These are phyloP conservation scores for Loxodes magnus DNA, from an alignment of 73 alveolate species.

Conservation along the genomic window DNA sequence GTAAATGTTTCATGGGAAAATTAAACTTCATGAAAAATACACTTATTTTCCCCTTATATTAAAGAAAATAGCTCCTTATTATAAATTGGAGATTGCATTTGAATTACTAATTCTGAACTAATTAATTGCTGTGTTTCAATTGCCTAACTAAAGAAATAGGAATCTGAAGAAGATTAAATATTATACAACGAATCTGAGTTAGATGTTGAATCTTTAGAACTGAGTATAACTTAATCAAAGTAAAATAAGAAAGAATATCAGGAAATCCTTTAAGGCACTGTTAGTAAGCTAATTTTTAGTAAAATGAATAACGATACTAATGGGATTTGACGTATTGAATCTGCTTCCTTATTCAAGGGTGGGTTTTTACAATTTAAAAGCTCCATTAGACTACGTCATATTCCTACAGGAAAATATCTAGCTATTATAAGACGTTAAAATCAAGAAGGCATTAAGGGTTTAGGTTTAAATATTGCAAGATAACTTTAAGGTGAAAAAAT, in stretches of 20 bases:
- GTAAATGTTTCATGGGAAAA: neutral
- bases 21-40: neutral
- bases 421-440: conserved; percentile 3
- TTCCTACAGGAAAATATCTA: conserved; percentile 23
- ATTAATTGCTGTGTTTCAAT: no score
- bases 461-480: neutral
- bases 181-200: no score
- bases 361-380: conserved; percentile 28
- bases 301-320: conserved; percentile 25
- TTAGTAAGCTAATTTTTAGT: neutral
- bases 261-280: neutral
- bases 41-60: neutral
- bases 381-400: conserved; percentile 27
- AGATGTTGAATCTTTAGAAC: no score
- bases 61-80: neutral
- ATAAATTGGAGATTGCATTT: conserved; percentile 2
- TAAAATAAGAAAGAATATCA: neutral
- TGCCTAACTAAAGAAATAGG: no score
- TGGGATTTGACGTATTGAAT: conserved; percentile 38
- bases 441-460: neutral
- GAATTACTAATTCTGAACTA: conserved; percentile 7
- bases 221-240: no score
- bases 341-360: conserved; percentile 14
- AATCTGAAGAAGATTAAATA: no score
- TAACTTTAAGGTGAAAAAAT: neutral